phyloP scores from a whole-genome alignment of 2,329 filamentous ascomycete genomes.

The Mycosphaerella arachidis region DNA sequence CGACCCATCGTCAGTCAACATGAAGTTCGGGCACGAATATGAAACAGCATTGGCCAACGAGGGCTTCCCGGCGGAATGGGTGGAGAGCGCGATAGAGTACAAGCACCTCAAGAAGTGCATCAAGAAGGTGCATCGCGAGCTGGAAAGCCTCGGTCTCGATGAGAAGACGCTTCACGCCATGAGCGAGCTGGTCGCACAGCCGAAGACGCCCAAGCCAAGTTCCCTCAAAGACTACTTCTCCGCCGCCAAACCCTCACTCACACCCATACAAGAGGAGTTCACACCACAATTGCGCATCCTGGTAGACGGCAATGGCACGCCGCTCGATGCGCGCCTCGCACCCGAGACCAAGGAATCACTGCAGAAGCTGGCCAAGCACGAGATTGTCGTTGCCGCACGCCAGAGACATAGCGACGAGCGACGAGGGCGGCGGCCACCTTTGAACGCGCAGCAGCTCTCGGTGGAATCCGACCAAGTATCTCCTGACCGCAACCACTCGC shows the following conservation, averaged over 20 bases:
- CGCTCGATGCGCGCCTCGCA: constrained; percentile 64
- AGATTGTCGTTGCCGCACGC: constrained; percentile 39
- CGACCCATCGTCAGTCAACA: constrained; percentile 35
- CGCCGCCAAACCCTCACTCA: constrained; percentile 20
- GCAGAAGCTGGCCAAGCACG: constrained; percentile 53
- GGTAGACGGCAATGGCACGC: constrained; percentile 60
- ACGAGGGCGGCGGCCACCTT: constrained; percentile 8
- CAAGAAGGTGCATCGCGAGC: constrained; percentile 70
- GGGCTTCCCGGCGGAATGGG: constrained; percentile 68
- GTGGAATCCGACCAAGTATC: neutral
- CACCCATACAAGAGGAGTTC: constrained; percentile 40
- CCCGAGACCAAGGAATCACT: constrained; percentile 61
- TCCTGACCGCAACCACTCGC: neutral
- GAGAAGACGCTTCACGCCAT: constrained; percentile 64
- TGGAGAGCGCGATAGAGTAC: constrained; percentile 76
- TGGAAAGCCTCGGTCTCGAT: constrained; percentile 67
- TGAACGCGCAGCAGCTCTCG: neutral
- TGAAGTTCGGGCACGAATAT: constrained; percentile 86
- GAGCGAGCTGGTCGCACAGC: constrained; percentile 41
- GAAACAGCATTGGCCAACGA: constrained; percentile 64
- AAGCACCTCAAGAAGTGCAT: constrained; percentile 83
- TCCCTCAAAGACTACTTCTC: constrained; percentile 21
- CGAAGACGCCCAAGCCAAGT: constrained; percentile 4
- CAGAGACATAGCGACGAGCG: constrained; percentile 19
- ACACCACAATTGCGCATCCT: constrained; percentile 67